Base-by-base conservation (phyloP, 176 grass and related monocot species). In the Bromus sterilis region DNA sequence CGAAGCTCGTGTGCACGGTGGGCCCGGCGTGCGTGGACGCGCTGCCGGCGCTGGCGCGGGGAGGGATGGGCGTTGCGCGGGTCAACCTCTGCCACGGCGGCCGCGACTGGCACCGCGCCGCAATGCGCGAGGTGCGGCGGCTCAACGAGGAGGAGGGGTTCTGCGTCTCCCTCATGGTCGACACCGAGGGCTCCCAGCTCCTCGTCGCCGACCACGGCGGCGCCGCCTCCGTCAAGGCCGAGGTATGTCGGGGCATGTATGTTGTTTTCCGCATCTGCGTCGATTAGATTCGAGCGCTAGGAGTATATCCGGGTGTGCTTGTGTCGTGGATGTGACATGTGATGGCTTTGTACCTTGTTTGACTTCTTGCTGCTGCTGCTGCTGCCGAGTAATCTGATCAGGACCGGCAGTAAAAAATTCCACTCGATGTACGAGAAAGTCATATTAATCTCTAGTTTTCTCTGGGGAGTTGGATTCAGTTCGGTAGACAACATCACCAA, bases 71-170 rank as follows among this genome's bases (percentile, higher is more conserved):
- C 62, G 89, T 91, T 18, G 86, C 89, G 35, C 84, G 92, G 67
- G 58, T 94, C 74, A 94, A 94, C 81, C 87, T 94, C 74, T 91
- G 92, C 78, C 89, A 94, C 74, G 67, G 84, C 56, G 83, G 74
- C 67, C 81, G 82, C 35, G 89, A 89, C 3, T 94, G 84, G 92
- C 84, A 91, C 78, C 89, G 84, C 4, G 74, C 67, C 25, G 84
- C 80, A 5, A 87, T 91, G 84, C 55, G 78, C 21, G 73, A 82
- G 40, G 81, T 94, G 51, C 81, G 81, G 51, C 77, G 68, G 84
- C 78, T 91, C 75, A 94, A 94, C 25, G 83, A 87, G 30, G 81
- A 91, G 81, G 85, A 87, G 20, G 89, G 89, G 0, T 91, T 94
- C 86, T 94, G 92, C 80, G 65, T 91, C 3, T 75, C 89, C 35